Evolutionary conservation across 164 flowering plant genomes (phyloP).

Genomic region (Platanus orientalis): DNA sequence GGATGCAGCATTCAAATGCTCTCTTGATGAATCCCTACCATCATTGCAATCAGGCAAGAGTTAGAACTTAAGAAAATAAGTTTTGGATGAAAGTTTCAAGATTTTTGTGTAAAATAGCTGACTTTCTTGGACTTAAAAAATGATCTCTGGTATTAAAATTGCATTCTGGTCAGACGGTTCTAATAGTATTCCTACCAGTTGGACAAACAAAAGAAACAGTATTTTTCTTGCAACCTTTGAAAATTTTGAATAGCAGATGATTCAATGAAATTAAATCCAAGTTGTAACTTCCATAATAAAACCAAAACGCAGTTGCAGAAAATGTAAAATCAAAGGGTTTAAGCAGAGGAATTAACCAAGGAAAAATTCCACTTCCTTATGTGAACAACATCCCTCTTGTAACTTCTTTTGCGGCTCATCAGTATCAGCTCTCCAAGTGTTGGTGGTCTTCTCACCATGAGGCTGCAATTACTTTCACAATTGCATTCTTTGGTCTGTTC

Average conservation of each 20-base stretch:
- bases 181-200: neutral
- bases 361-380: constrained; percentile 31
- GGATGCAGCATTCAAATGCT: constrained; percentile 18
- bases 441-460: constrained; percentile 29
- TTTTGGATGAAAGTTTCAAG: neutral
- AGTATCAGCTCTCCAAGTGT: constrained; percentile 80
- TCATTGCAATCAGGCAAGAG: constrained; percentile 2
- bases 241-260: neutral
- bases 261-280: neutral
- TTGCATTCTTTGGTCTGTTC: constrained; percentile 14
- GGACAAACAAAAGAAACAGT: no score
- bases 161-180: neutral
- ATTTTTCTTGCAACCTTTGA: neutral
- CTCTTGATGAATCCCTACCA: constrained; percentile 22
- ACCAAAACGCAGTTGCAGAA: neutral
- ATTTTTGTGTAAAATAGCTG: neutral
- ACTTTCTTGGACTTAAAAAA: neutral
- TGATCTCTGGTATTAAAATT: neutral
- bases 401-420: constrained; percentile 68
- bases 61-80: neutral
- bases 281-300: neutral
- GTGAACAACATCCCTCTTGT: constrained; percentile 35
- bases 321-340: neutral
- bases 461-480: constrained; percentile 17
- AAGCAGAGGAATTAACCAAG: constrained; percentile 31